A percentile compares a stretch with the other conserved stretches of the same genome.
These are phyloP conservation scores for Euphorbia corollata DNA, from an alignment of 441 rosid species.

Conservation along the genomic window DNA sequence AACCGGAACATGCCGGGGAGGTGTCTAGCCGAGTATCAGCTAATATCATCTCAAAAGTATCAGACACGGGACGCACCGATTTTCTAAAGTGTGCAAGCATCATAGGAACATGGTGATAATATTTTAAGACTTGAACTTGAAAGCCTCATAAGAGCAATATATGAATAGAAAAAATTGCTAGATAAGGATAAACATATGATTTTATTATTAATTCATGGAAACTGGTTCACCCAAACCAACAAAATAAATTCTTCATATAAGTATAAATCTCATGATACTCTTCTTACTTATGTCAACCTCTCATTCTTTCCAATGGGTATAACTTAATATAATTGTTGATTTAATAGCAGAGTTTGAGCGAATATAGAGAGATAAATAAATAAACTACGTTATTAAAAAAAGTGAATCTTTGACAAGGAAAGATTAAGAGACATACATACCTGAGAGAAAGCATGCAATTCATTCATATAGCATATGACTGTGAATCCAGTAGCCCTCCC, in stretches of 20 bases:
- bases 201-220: neutral
- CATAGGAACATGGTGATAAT: neutral
- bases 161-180: neutral
- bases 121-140: neutral
- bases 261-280: neutral
- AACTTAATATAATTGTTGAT: neutral
- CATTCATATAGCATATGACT: slow-evolving; percentile 46
- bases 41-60: no score
- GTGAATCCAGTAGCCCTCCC: slow-evolving; percentile 55
- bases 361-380: neutral
- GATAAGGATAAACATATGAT: neutral
- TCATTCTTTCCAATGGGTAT: neutral
- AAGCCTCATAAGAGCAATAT: neutral
- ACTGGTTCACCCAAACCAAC: slow-evolving; percentile 1
- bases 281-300: neutral
- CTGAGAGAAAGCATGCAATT: slow-evolving; percentile 53
- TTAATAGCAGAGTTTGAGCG: neutral
- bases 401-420: slow-evolving; percentile 3
- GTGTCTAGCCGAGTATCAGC: no score
- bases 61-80: no score
- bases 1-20: neutral
- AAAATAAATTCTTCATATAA: neutral
- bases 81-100: no score
- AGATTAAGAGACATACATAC: slow-evolving; percentile 31
- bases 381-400: neutral